Base-by-base conservation (phyloP, 352 stramenopile species). In the Elongisporangium senticosum region DNA sequence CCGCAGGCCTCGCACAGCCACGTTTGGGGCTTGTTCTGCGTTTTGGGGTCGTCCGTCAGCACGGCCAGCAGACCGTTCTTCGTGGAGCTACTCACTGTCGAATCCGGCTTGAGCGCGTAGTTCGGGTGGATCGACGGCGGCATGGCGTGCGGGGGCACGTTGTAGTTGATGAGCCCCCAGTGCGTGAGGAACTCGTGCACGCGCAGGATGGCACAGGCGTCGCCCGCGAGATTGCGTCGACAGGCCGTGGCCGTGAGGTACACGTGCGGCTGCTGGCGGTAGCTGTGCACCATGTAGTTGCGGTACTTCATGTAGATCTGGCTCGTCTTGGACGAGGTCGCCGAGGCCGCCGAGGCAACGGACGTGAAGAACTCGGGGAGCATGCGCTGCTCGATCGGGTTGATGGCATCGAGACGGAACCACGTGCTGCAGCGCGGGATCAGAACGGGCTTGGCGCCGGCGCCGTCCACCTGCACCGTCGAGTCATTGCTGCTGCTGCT, bases 91-190 rank as follows among this genome's bases (percentile, higher is more conserved):
- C 10, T 51, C 6, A 63, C 49, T 3, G 49, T 49, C 20, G 55
- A 55, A 22, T 65, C 65, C 0, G 76, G 62, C 43, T 66, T 65
- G 47, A 82, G 65, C 58, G 76, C 65, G 59, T 89, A 93, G 50
- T 88, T 88, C 17, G 78, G 63, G 62, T 87, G 72, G 0, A 79
- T 50, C 1, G 76, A 53, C 6, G 79, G 73, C 1, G 75, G 78
- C 72, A 87, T 83, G 10, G 77, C 75, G 51, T 92, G 82, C 3
- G 82, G 80, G 11, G 82, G 82, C 4, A 94, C 85, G 66, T 89
- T 71, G 64, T 87, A 94, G 68, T 94, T 94, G 53, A 94, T 94
- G 49, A 94, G 67, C 1, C 85, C 85, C 85, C 85, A 94, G 62
- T 94, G 85, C 43, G 74, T 87, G 53, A 94, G 63, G 58, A 94